Conservation (phyloP, 106 monocot species). For the Dendrobium nobile region DNA sequence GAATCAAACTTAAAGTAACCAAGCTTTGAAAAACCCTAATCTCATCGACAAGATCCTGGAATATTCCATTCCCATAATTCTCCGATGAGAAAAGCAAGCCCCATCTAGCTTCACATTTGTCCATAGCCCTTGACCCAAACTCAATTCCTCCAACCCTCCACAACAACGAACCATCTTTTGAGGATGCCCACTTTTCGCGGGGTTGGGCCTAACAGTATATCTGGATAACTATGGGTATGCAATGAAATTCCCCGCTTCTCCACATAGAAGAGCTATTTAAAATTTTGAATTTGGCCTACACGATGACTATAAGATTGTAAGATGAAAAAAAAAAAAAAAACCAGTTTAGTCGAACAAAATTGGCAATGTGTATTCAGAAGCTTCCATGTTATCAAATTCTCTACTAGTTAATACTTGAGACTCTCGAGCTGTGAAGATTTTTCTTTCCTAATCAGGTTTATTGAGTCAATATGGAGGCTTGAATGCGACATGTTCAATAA, state of each 20-base stretch:
- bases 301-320: slow-evolving; percentile 27
- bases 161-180: slow-evolving; percentile 70
- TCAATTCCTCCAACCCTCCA: slow-evolving; percentile 92
- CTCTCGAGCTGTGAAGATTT: slow-evolving; percentile 70
- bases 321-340: too few species aligned
- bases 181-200: slow-evolving; percentile 77
- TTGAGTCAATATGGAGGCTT: slow-evolving; percentile 31
- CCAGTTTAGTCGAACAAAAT: slow-evolving; percentile 34
- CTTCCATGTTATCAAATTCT: slow-evolving; percentile 34
- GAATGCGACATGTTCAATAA: slow-evolving; percentile 83
- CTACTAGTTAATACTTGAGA: slow-evolving; percentile 35
- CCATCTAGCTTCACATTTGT: slow-evolving; percentile 90
- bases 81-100: slow-evolving; percentile 67
- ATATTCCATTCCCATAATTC: slow-evolving; percentile 31
- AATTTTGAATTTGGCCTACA: slow-evolving; percentile 22
- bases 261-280: slow-evolving; percentile 60
- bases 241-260: slow-evolving; percentile 68
- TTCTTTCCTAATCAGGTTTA: slow-evolving; percentile 38
- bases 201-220: slow-evolving; percentile 23
- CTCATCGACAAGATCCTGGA: slow-evolving; percentile 40
- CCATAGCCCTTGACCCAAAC: slow-evolving; percentile 85
- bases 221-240: slow-evolving; percentile 45
- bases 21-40: slow-evolving; percentile 68
- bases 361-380: slow-evolving; percentile 56
- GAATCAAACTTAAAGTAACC: slow-evolving; percentile 73